These are phyloP conservation scores for Diaporthe humulicola DNA, from an alignment of 2,329 filamentous ascomycete species.

Conservation along the genomic window DNA sequence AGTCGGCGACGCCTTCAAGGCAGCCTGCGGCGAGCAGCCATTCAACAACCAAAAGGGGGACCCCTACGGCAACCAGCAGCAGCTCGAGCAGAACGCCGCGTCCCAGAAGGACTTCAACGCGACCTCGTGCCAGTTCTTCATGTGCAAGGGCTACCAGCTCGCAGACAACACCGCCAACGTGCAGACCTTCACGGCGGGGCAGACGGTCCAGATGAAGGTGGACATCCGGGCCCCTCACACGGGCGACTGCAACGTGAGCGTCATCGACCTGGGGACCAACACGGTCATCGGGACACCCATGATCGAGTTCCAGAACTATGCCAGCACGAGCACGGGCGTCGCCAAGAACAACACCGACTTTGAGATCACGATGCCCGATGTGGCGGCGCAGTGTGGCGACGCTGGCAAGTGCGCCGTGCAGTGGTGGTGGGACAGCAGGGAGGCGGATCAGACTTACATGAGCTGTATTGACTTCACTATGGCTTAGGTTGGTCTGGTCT, in stretches of 20 bases:
- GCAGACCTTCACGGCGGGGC: constrained; percentile 55
- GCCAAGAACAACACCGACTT: constrained; percentile 50
- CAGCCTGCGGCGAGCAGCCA: constrained; percentile 43
- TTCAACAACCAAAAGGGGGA: constrained; percentile 41
- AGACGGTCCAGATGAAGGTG: constrained; percentile 57
- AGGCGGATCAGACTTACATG: constrained; percentile 37
- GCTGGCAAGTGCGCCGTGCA: constrained; percentile 47
- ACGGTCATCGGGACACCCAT: constrained; percentile 60
- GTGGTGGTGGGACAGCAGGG: constrained; percentile 39
- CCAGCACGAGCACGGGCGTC: constrained; percentile 43
- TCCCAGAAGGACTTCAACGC: constrained; percentile 36
- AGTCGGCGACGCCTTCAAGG: constrained; percentile 43
- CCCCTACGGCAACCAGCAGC: constrained; percentile 38
- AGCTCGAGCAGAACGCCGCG: constrained; percentile 30
- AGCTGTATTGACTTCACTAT: constrained; percentile 40
- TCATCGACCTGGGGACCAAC: constrained; percentile 61
- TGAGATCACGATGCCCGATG: constrained; percentile 47
- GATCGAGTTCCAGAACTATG: constrained; percentile 47
- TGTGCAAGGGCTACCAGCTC: constrained; percentile 57
- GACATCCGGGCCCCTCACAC: constrained; percentile 61
- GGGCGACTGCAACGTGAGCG: constrained; percentile 62
- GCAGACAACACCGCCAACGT: constrained; percentile 55
- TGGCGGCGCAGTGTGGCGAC: constrained; percentile 45
- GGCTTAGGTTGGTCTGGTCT: background rate
- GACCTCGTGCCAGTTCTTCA: constrained; percentile 52